Evolutionary conservation across 345 rosid species (phyloP).

Genomic region (Gynandropsis gynandra): DNA sequence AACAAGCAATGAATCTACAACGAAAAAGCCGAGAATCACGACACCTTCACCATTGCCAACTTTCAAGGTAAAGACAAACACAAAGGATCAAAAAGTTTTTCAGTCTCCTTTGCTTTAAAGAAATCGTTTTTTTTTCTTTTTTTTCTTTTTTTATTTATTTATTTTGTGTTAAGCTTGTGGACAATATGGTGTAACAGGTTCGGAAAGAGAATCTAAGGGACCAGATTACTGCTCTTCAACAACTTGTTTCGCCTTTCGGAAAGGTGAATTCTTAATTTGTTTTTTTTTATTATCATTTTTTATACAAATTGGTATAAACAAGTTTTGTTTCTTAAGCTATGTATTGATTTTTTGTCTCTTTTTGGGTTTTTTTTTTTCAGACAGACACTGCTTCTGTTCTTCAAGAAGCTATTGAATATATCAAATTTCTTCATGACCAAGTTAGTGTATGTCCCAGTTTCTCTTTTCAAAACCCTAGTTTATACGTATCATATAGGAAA

Average conservation of each 20-base stretch:
- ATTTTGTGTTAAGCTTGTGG: slow-evolving; percentile 6
- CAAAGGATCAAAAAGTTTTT: slow-evolving; percentile 4
- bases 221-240: slow-evolving; percentile 95
- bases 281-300: slow-evolving; percentile 9
- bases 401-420: slow-evolving; percentile 86
- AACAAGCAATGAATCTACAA: slow-evolving; percentile 41
- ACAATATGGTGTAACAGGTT: slow-evolving; percentile 43
- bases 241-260: slow-evolving; percentile 98
- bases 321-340: not conserved
- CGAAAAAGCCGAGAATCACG: slow-evolving; percentile 59
- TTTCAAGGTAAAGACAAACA: slow-evolving; percentile 54
- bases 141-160: too few species aligned
- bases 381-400: slow-evolving; percentile 99
- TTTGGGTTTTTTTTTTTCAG: slow-evolving; percentile 33
- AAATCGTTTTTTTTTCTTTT: slow-evolving; percentile 8
- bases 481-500: not conserved
- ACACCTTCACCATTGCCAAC: slow-evolving; percentile 75
- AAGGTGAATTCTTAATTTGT: slow-evolving; percentile 47
- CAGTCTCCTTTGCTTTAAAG: not conserved
- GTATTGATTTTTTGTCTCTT: not conserved
- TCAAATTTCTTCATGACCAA: slow-evolving; percentile 86
- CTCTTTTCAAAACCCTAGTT: slow-evolving; percentile 9
- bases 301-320: slow-evolving; percentile 1
- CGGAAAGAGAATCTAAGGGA: slow-evolving; percentile 97
- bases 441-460: slow-evolving; percentile 46